Conservation (phyloP, 306 rosid genomes). For the Delonix regia region DNA sequence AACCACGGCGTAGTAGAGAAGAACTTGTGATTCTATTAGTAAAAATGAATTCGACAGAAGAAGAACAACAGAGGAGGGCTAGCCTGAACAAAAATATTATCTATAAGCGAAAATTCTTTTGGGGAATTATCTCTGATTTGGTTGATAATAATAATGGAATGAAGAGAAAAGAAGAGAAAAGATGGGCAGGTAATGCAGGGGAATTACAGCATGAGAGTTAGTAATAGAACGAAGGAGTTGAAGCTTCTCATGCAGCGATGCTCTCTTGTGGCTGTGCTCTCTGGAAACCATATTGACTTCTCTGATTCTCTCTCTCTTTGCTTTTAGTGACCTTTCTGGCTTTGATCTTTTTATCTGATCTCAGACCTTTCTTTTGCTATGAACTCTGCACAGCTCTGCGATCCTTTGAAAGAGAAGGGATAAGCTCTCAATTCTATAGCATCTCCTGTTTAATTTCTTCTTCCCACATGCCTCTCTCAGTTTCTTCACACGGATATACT, state of each 20-base stretch:
- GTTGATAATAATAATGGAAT: conserved; percentile 26
- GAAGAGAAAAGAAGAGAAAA: conserved; percentile 20
- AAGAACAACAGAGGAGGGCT: not conserved
- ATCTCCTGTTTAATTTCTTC: conserved; percentile 48
- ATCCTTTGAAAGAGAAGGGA: conserved; percentile 48
- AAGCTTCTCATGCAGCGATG: conserved; percentile 72
- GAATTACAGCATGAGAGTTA: conserved; percentile 81
- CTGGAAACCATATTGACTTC: conserved; percentile 66
- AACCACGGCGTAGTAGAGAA: not conserved
- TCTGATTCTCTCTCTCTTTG: not conserved
- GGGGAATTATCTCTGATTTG: not conserved
- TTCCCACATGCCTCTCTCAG: conserved; percentile 60
- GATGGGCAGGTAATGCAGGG: conserved; percentile 1
- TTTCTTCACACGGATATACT: conserved; percentile 38
- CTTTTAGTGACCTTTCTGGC: not conserved
- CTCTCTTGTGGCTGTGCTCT: conserved; percentile 61
- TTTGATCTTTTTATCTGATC: conserved; percentile 7
- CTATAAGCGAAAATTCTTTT: not conserved
- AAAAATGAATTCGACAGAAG: not conserved
- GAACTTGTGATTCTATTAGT: not conserved
- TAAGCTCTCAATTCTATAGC: conserved; percentile 56
- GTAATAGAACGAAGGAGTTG: conserved; percentile 83
- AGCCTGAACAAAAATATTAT: not conserved
- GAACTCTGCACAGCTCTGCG: conserved; percentile 37
- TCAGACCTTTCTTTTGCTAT: conserved; percentile 11